phyloP scores from a whole-genome alignment of 1,139 yeast genomes.

The Nadsonia commutata region DNA sequence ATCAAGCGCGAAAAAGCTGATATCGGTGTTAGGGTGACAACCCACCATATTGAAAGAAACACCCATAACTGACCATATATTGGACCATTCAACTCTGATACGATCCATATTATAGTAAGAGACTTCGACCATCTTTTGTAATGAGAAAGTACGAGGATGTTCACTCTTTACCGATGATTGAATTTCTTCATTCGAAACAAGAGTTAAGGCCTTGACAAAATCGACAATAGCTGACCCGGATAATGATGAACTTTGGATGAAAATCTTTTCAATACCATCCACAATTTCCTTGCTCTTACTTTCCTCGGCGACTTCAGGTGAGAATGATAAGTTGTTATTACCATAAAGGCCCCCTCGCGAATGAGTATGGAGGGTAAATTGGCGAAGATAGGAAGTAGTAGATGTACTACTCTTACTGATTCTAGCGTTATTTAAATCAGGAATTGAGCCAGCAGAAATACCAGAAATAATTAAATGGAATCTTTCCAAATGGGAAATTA shows the following conservation, averaged over 20 bases:
- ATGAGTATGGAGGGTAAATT: conserved; percentile 2
- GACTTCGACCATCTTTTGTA: conserved; percentile 92
- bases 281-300: conserved; percentile 64
- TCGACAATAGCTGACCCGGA: conserved; percentile 74
- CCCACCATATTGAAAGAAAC: conserved; percentile 79
- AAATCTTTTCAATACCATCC: conserved; percentile 75
- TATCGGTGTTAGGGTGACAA: conserved; percentile 57
- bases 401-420: conserved; percentile 31
- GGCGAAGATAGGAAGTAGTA: conserved; percentile 24
- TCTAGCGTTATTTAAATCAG: conserved; percentile 72
- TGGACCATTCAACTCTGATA: conserved; percentile 93
- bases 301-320: conserved; percentile 42
- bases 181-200: conserved; percentile 81
- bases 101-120: conserved; percentile 96
- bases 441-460: conserved; percentile 68
- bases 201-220: conserved; percentile 75
- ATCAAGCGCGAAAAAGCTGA: conserved; percentile 84
- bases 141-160: conserved; percentile 79
- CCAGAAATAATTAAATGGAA: conserved; percentile 82
- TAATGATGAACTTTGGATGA: conserved; percentile 66
- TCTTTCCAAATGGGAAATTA: conserved; percentile 83
- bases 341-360: conserved; percentile 1
- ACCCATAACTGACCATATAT: conserved; percentile 88
- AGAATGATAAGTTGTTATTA: conserved; percentile 16
- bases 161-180: conserved; percentile 71